A percentile compares a stretch with the other conserved stretches of the same genome.
phyloP scores from a whole-genome alignment of 257 asterid genomes.

The Penstemon barbatus region DNA sequence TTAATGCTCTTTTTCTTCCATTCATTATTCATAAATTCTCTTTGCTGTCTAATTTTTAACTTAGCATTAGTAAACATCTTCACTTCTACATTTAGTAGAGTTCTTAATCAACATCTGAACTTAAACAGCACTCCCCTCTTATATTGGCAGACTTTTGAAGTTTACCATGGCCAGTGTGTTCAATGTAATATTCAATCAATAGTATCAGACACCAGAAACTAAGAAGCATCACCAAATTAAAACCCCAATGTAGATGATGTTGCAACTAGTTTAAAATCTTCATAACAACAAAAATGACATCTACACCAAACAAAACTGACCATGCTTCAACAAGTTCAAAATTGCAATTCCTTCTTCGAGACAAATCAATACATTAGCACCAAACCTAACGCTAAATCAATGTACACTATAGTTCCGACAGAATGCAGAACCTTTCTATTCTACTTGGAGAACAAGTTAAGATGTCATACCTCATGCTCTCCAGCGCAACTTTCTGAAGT shows the following conservation, averaged over 20 bases:
- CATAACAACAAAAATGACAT: background rate
- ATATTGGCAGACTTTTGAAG: background rate
- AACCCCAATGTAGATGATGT: background rate
- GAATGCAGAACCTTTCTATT: slow-evolving; percentile 16
- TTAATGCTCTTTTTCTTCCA: background rate
- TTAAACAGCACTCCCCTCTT: background rate
- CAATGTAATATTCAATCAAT: background rate
- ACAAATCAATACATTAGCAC: background rate
- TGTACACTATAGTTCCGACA: background rate
- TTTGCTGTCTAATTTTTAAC: background rate
- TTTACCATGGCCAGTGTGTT: background rate
- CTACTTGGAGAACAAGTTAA: slow-evolving; percentile 1
- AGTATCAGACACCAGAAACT: background rate
- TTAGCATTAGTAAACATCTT: background rate
- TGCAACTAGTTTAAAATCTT: background rate
- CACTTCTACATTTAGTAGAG: background rate
- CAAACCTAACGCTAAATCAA: background rate
- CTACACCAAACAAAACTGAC: slow-evolving; percentile 2
- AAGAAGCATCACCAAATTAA: background rate
- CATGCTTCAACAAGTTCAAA: background rate
- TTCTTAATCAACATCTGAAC: too few species aligned
- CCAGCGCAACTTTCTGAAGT: slow-evolving; percentile 82
- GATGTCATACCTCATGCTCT: slow-evolving; percentile 76
- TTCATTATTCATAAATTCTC: slow-evolving; percentile 6
- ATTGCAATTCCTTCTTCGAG: background rate